Evolutionary conservation across 768 basidiomycete genomes (phyloP).

Genomic region (Termitomyces sp.): DNA sequence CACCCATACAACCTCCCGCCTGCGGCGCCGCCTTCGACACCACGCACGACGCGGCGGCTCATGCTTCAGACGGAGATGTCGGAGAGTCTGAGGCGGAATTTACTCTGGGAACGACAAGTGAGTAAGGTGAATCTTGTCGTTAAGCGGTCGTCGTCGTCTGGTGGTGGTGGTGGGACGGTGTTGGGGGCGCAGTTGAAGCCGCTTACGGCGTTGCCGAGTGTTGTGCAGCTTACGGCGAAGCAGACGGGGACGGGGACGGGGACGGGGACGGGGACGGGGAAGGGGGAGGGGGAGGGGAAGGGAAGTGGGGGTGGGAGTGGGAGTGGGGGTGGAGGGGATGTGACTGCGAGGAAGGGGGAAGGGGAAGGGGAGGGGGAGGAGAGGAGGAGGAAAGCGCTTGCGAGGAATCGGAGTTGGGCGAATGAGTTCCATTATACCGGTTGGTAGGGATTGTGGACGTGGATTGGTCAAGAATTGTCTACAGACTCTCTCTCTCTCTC

Average conservation of each 20-base stretch:
- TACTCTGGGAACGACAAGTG: slow-evolving; percentile 77
- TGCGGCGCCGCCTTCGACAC: slow-evolving; percentile 64
- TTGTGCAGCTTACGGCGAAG: slow-evolving; percentile 37
- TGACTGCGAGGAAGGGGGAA: slow-evolving; percentile 13
- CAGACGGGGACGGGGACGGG: slow-evolving; percentile 8
- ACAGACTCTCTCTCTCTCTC: too few species aligned
- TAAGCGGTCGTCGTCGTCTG: slow-evolving; percentile 22
- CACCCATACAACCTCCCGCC: slow-evolving; percentile 73
- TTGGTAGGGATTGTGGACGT: slow-evolving; percentile 39
- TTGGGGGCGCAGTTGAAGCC: slow-evolving; percentile 22
- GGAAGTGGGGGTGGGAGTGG: slow-evolving; percentile 8
- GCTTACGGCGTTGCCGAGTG: slow-evolving; percentile 28
- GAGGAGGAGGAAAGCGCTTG: slow-evolving; percentile 38
- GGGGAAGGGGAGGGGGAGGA: slow-evolving; percentile 36
- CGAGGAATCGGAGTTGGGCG: slow-evolving; percentile 58
- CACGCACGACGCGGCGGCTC: slow-evolving; percentile 75
- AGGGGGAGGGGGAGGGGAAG: too few species aligned
- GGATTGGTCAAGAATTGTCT: too few species aligned
- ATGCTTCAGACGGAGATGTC: slow-evolving; percentile 86
- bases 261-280: too few species aligned
- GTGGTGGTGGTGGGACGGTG: slow-evolving; percentile 17
- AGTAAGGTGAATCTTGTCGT: slow-evolving; percentile 40
- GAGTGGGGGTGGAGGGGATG: neutral
- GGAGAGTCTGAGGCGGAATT: slow-evolving; percentile 74
- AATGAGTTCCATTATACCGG: slow-evolving; percentile 62